phyloP scores from a whole-genome alignment of 129 eudicot genomes.

The Tanacetum coccineum region DNA sequence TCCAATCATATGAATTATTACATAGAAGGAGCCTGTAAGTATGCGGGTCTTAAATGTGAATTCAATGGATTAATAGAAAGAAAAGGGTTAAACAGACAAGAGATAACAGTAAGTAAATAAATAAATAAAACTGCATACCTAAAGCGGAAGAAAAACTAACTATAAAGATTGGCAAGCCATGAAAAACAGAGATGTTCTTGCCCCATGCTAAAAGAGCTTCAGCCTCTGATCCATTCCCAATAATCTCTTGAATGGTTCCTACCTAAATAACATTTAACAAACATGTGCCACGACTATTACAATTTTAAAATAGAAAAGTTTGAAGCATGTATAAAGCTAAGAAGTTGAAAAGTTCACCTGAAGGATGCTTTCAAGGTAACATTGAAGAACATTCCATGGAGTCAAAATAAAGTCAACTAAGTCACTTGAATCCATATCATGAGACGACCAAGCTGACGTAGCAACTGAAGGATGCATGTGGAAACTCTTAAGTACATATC shows the following conservation, averaged over 20 bases:
- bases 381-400: constrained; percentile 86
- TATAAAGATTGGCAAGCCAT: constrained; percentile 57
- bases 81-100: background rate
- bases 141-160: constrained; percentile 59
- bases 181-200: constrained; percentile 50
- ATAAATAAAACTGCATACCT: constrained; percentile 40
- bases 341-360: constrained; percentile 51
- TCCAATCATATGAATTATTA: constrained; percentile 11
- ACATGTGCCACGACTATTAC: constrained; percentile 6
- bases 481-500: constrained; percentile 42
- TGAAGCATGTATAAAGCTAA: background rate
- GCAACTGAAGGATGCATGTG: constrained; percentile 40
- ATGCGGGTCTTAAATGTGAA: background rate
- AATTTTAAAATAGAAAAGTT: background rate
- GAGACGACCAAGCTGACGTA: constrained; percentile 40
- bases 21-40: constrained; percentile 6
- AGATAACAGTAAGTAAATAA: constrained; percentile 10
- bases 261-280: constrained; percentile 44
- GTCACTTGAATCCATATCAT: constrained; percentile 30
- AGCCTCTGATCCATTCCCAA: constrained; percentile 84
- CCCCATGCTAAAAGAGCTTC: constrained; percentile 82
- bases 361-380: constrained; percentile 90
- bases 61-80: constrained; percentile 1
- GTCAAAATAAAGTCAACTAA: constrained; percentile 53
- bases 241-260: constrained; percentile 67